These are phyloP conservation scores for Suillus plorans DNA, from an alignment of 768 basidiomycete genomes.

Conservation along the genomic window DNA sequence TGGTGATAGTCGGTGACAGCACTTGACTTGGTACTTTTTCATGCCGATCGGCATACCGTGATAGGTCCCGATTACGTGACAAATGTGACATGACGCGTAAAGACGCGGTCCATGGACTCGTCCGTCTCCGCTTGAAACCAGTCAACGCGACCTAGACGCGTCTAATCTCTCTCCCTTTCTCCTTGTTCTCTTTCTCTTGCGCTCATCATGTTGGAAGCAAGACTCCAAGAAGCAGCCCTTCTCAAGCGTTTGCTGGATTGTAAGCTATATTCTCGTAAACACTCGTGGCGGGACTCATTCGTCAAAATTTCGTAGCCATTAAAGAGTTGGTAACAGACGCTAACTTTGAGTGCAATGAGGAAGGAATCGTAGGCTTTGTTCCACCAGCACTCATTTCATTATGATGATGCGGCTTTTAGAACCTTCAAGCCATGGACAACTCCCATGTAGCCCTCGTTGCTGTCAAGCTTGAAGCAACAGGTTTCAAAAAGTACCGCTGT, in stretches of 20 bases:
- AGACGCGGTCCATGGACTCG: slow-evolving; percentile 21
- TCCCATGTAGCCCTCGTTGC: slow-evolving; percentile 97
- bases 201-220: slow-evolving; percentile 82
- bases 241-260: slow-evolving; percentile 94
- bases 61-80: slow-evolving; percentile 25
- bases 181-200: slow-evolving; percentile 11
- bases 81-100: slow-evolving; percentile 29
- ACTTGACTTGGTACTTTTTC: neutral
- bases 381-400: neutral
- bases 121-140: slow-evolving; percentile 34
- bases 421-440: slow-evolving; percentile 99
- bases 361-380: slow-evolving; percentile 69
- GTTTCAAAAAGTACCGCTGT: slow-evolving; percentile 89
- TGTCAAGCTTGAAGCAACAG: slow-evolving; percentile 73
- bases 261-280: slow-evolving; percentile 35
- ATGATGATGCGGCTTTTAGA: slow-evolving; percentile 34
- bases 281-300: slow-evolving; percentile 11
- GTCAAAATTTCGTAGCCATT: slow-evolving; percentile 58
- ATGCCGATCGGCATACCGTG: slow-evolving; percentile 12
- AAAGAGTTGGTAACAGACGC: slow-evolving; percentile 98
- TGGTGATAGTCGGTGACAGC: neutral
- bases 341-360: slow-evolving; percentile 96
- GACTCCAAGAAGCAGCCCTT: slow-evolving; percentile 80
- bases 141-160: slow-evolving; percentile 33
- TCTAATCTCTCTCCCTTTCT: slow-evolving; percentile 16